A percentile compares a stretch with the other conserved stretches of the same genome.
Conservation (phyloP, 2,329 filamentous ascomycete genomes). For the Sporothrix luriei region DNA sequence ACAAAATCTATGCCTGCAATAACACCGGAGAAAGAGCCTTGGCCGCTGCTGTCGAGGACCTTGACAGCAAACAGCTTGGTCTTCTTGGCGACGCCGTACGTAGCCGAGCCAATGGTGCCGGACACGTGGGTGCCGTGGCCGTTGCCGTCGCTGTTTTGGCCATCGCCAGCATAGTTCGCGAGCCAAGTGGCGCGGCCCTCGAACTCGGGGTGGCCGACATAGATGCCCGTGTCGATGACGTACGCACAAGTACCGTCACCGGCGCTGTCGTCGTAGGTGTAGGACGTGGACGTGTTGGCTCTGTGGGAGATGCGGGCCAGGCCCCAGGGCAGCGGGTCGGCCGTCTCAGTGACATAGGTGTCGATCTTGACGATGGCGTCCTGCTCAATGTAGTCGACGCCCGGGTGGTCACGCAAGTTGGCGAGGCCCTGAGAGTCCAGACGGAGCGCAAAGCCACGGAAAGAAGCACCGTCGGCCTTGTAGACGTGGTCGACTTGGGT, state of each 20-base stretch:
- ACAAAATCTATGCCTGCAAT: constrained; percentile 52
- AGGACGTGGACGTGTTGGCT: constrained; percentile 37
- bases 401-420: constrained; percentile 37
- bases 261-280: constrained; percentile 41
- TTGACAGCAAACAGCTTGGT: constrained; percentile 41
- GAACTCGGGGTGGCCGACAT: constrained; percentile 48
- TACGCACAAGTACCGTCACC: constrained; percentile 43
- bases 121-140: constrained; percentile 55
- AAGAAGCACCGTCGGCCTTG: constrained; percentile 35
- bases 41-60: constrained; percentile 46
- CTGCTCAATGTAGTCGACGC: constrained; percentile 43
- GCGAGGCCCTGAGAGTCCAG: constrained; percentile 38
- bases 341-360: constrained; percentile 38
- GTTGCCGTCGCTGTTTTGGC: constrained; percentile 46
- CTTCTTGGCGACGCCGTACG: constrained; percentile 54
- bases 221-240: constrained; percentile 55
- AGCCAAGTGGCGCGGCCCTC: constrained; percentile 48
- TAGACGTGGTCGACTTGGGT: constrained; percentile 38
- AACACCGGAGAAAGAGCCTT: constrained; percentile 47
- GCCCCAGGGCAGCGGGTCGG: constrained; percentile 39
- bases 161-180: constrained; percentile 46
- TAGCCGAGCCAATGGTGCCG: constrained; percentile 49
- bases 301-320: constrained; percentile 40
- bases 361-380: constrained; percentile 41
- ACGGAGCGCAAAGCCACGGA: constrained; percentile 41